Evolutionary conservation across 495 filamentous ascomycete species (phyloP).

Genomic region (Delitschia confertaspora): DNA sequence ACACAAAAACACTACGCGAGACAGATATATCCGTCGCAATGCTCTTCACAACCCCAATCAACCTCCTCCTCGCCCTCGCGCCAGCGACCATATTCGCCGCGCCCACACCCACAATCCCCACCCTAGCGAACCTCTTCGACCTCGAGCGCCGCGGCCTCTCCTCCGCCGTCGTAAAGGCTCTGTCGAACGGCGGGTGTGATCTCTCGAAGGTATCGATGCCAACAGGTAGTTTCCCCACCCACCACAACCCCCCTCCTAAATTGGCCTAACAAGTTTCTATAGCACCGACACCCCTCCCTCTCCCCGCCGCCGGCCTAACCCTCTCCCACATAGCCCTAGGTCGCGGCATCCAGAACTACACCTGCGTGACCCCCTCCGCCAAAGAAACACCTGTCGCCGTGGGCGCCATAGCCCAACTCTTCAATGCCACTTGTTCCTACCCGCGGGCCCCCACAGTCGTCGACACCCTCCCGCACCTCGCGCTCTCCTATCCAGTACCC

Average conservation of each 20-base stretch:
- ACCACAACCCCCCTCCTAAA: neutral
- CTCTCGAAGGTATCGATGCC: slow-evolving; percentile 5
- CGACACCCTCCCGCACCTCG: slow-evolving; percentile 42
- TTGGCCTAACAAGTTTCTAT: slow-evolving; percentile 9
- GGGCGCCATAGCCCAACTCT: slow-evolving; percentile 79
- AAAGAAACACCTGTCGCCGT: slow-evolving; percentile 48
- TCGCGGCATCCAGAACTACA: slow-evolving; percentile 88
- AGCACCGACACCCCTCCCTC: slow-evolving; percentile 43
- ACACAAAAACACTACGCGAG: neutral
- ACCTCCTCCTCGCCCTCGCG: slow-evolving; percentile 23
- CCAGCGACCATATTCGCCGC: slow-evolving; percentile 18
- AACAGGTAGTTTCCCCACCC: slow-evolving; percentile 7
- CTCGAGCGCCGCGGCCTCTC: slow-evolving; percentile 1
- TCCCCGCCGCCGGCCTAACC: slow-evolving; percentile 46
- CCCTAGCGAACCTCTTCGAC: slow-evolving; percentile 2
- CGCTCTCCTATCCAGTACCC: slow-evolving; percentile 46
- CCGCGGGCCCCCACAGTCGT: slow-evolving; percentile 56
- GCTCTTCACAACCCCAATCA: slow-evolving; percentile 21
- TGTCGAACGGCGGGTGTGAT: slow-evolving; percentile 19
- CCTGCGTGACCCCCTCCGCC: slow-evolving; percentile 54
- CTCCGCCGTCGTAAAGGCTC: neutral
- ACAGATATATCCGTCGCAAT: slow-evolving; percentile 20
- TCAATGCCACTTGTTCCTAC: slow-evolving; percentile 76
- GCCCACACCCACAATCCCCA: slow-evolving; percentile 7
- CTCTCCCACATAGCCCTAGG: slow-evolving; percentile 75